Base-by-base conservation (phyloP, 371 early-diverging fungal genomes). In the Mucor circinelloides region DNA sequence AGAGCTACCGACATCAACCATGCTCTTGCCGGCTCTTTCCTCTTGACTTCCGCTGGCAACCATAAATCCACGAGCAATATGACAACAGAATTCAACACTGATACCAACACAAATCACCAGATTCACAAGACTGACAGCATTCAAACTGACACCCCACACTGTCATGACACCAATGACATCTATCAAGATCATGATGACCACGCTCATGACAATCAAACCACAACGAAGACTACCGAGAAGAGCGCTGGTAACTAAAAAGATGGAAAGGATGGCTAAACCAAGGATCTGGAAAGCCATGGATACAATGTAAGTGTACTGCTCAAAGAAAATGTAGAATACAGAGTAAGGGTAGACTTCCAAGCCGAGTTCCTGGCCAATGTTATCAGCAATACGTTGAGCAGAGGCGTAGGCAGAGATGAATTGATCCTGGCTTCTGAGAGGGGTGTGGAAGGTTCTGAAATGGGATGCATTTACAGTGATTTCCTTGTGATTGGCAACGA, bases 281-380 rank as follows among this genome's bases (percentile, higher is more conserved):
- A 91, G 70, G 15, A 91, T 76, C 17, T 86, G 73, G 46, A 81
- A 65, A 2, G 91, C 83, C 82, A 90, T 76, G 17, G 75, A 64
- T 6, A 83, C 80, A 42, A 93, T 87, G 36, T 84, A 82, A 8
- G 81, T 77, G 56, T 93, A 93, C 75, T 93, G 93, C 69, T 90
- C 92, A 71, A 93, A 93, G 70, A 91, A 93, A 54, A 92, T 82
- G 69, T 91, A 91, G 67, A 90, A 91, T 8, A 91, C 79, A 8
- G 91, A 90, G 67, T 92, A 93, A 0, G 91, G 89, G 66, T 86
- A 91, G 5, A 93, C 86, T 0, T 79, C 78, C 17, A 87, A 32
- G 0, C 82, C 83, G 4, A 85, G 75, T 12, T 80, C 78, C 17
- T 72, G 59, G n/a, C 79, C 72, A 0, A 91, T 74, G 2, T 79